These are phyloP conservation scores for Nakazawaea wickerhamii DNA, from an alignment of 805 yeast genomes.

Conservation along the genomic window DNA sequence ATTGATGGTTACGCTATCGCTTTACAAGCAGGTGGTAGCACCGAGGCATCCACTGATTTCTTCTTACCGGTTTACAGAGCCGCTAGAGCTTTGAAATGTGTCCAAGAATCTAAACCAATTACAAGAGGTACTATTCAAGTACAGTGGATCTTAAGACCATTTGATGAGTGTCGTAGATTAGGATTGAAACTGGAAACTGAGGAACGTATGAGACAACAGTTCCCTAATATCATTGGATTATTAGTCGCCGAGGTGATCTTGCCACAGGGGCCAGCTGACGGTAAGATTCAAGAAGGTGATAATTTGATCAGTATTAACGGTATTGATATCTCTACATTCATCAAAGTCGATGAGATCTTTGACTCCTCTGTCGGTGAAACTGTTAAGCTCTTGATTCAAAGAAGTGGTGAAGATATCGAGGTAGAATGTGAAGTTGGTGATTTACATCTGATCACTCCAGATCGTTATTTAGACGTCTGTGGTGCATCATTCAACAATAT, in stretches of 20 bases:
- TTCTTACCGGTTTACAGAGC: conserved; percentile 85
- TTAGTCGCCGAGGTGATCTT: conserved; percentile 77
- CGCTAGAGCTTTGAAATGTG: conserved; percentile 69
- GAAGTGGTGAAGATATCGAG: conserved; percentile 61
- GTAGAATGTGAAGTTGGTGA: conserved; percentile 60
- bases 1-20: conserved; percentile 86
- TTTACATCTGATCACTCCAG: conserved; percentile 78
- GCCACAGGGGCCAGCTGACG: conserved; percentile 83
- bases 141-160: conserved; percentile 83
- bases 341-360: conserved; percentile 76
- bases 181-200: conserved; percentile 79
- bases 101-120: conserved; percentile 53
- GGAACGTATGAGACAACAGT: conserved; percentile 54
- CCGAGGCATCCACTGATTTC: conserved; percentile 90
- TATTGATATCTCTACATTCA: conserved; percentile 57
- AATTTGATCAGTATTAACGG: conserved; percentile 71
- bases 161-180: conserved; percentile 82
- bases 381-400: conserved; percentile 54
- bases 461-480: conserved; percentile 70
- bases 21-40: conserved; percentile 88
- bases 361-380: conserved; percentile 63
- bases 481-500: conserved; percentile 85
- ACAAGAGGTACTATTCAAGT: conserved; percentile 91
- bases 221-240: conserved; percentile 74
- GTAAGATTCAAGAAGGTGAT: conserved; percentile 77